phyloP scores from a whole-genome alignment of 176 grass and related monocot genomes.

The Lolium rigidum region DNA sequence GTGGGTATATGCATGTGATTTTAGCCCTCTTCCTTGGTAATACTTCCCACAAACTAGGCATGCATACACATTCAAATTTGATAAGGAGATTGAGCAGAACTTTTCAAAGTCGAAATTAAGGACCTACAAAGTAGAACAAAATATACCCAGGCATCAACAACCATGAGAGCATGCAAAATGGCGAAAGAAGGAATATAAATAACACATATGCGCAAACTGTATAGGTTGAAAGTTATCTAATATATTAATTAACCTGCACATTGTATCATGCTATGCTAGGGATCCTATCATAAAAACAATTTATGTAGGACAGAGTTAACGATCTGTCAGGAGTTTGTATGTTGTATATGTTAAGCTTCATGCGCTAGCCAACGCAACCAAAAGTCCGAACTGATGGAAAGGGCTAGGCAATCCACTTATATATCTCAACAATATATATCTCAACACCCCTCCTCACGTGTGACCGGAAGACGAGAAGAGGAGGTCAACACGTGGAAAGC shows the following conservation, averaged over 20 bases:
- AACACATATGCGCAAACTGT: background rate
- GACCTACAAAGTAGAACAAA: constrained; percentile 57
- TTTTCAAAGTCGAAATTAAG: constrained; percentile 99
- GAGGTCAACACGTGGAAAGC: no score
- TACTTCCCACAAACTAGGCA: constrained; percentile 99
- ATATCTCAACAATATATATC: no score
- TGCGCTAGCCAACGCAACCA: no score
- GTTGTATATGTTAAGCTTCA: no score
- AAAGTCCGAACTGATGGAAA: no score
- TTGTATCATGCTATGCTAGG: background rate
- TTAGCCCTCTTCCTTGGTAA: constrained; percentile 98
- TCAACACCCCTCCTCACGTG: no score
- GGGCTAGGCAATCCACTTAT: no score
- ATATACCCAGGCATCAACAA: background rate
- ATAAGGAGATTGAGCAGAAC: constrained; percentile 96
- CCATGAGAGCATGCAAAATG: constrained; percentile 11
- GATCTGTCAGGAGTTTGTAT: background rate
- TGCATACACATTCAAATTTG: constrained; percentile 96
- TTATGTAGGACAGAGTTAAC: background rate
- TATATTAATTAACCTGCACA: background rate
- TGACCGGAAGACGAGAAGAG: no score
- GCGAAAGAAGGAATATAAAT: background rate
- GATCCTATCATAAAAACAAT: background rate
- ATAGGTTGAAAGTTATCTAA: background rate
- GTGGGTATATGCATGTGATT: constrained; percentile 96